Base-by-base conservation (phyloP, 2,329 filamentous ascomycete genomes). In the Neofusicoccum parvum region DNA sequence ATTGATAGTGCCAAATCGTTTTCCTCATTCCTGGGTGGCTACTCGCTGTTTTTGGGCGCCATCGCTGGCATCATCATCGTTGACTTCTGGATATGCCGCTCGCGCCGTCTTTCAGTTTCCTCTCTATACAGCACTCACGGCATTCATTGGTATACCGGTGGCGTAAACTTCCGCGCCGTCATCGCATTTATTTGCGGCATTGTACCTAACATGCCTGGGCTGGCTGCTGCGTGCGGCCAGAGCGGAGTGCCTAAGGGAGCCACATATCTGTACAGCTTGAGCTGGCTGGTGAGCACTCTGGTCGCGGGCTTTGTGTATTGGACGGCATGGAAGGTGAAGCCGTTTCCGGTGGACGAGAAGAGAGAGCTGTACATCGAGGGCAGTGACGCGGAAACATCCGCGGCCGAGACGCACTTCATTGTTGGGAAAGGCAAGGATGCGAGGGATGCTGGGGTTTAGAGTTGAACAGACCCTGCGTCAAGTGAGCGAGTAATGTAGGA, bases 1-100 rank as follows among this genome's bases (percentile, higher is more conserved):
- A 20, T 50, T 34, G 15, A 4, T 11, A 65, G 62, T 6, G 70
- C 71, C 7, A 75, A 73, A 56, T 78, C 62, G 9, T 65, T 65
- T 41, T 79, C 69, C 70, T 79, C 20, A 69, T 78, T 79, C 70
- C 69, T 73, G 5, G 67, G 70, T 34, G 70, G 70, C 56, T 73
- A 73, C 64, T 69, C 70, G 39, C 71, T 73, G 48, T 73, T 73
- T 65, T 50, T 73, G 23, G 71, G 71, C 2, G 70, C 71, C 34
- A 72, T 72, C 66, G 70, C 72, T 6, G 67, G 70, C 20, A 71
- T 72, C 36, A 48, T 72, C 34, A 70, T 71, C 49, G 68, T 67
- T 5, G 72, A 74, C 37, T 68, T 67, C 37, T 73, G 70, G 64
- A 72, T 73, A 20, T 60, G 67, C 34, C 70, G 71, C 32, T 67